Evolutionary conservation across 2,329 filamentous ascomycete genomes (phyloP).

Genomic region (Xylaria sp.): DNA sequence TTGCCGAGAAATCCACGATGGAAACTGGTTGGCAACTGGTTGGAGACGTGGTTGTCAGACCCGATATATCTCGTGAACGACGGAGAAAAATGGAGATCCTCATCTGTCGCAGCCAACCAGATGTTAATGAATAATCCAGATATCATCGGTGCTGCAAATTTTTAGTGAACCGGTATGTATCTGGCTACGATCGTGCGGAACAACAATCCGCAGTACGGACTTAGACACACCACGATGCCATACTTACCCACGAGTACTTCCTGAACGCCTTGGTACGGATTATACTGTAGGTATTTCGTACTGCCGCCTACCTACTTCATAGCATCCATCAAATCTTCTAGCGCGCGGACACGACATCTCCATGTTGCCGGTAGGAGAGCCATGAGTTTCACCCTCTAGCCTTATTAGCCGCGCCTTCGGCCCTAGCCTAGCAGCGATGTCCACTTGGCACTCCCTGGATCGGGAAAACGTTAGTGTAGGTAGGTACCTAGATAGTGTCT

Average conservation of each 20-base stretch:
- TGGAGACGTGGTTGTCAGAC: not conserved
- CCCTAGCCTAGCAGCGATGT: constrained; percentile 10
- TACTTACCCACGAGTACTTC: not conserved
- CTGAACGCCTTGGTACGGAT: no score
- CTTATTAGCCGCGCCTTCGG: constrained; percentile 10
- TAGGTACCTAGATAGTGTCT: not conserved
- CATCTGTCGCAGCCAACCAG: not conserved
- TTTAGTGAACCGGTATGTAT: not conserved
- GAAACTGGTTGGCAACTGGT: not conserved
- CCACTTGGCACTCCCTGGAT: not conserved
- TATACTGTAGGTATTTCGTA: no score
- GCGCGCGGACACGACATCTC: constrained; percentile 15
- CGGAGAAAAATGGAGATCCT: not conserved
- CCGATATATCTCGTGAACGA: no score
- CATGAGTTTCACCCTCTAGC: constrained; percentile 15
- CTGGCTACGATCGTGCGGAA: no score
- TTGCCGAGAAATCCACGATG: not conserved
- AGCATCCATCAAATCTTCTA: constrained; percentile 11
- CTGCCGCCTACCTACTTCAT: not conserved
- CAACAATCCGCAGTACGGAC: no score
- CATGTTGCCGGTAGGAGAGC: constrained; percentile 7
- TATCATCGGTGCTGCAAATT: not conserved
- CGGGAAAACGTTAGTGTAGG: no score
- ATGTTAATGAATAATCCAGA: not conserved
- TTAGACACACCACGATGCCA: not conserved